A percentile compares a stretch with the other conserved stretches of the same genome.
Evolutionary conservation across 164 flowering plant species (phyloP).

Genomic region (Warburgia ugandensis): DNA sequence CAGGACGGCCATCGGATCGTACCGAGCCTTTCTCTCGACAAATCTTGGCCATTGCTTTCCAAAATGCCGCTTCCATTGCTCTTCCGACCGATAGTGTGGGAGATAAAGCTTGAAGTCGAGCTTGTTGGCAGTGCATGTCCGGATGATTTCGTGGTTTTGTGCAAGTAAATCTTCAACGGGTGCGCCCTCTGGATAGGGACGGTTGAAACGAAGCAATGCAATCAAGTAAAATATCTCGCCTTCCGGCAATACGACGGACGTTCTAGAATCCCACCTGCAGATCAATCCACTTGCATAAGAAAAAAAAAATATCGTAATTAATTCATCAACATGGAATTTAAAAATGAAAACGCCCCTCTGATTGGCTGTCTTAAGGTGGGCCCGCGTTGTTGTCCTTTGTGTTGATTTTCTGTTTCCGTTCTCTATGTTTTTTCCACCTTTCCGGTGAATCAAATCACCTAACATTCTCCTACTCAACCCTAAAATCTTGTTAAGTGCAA

Average conservation of each 20-base stretch:
- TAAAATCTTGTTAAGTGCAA: no score
- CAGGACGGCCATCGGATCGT: slow-evolving; percentile 85
- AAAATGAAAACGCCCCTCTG: no score
- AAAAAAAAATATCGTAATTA: no score
- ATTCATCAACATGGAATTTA: no score
- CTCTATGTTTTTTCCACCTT: no score
- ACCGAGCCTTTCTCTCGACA: slow-evolving; percentile 49
- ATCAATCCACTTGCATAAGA: not conserved
- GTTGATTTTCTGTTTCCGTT: no score
- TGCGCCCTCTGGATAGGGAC: slow-evolving; percentile 34
- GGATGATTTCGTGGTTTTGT: slow-evolving; percentile 55
- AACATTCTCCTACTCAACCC: no score
- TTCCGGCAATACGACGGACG: slow-evolving; percentile 67
- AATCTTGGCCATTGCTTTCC: slow-evolving; percentile 70
- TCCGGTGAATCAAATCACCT: no score
- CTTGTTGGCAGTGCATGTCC: slow-evolving; percentile 35
- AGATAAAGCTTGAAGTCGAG: slow-evolving; percentile 68
- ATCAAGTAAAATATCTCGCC: slow-evolving; percentile 75
- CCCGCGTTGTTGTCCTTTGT: no score
- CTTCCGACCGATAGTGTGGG: slow-evolving; percentile 57
- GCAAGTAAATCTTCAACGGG: slow-evolving; percentile 38
- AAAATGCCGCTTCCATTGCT: slow-evolving; percentile 76
- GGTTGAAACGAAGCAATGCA: slow-evolving; percentile 60
- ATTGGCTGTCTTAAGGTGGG: no score
- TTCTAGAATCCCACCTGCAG: slow-evolving; percentile 71